Percentiles rank a stretch among this genome's conserved stretches.
phyloP scores from a whole-genome alignment of 140 eudicot species.

The Erigeron philadelphicus region DNA sequence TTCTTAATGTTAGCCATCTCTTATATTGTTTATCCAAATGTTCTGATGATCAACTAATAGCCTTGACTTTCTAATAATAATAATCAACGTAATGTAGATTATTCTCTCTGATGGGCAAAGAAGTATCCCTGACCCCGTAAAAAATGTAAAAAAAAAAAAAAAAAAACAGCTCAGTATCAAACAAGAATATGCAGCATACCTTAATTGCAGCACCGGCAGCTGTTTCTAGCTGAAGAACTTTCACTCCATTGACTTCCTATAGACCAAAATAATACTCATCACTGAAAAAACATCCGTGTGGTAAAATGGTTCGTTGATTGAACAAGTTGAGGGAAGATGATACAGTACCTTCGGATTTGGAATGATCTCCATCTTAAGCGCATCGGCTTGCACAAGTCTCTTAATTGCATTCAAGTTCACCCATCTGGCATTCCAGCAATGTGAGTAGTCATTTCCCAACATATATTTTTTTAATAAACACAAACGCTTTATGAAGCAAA shows the following conservation, averaged over 20 bases:
- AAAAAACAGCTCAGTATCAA: not conserved
- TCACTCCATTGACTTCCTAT: conserved; percentile 81
- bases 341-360: conserved; percentile 84
- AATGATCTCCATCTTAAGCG: conserved; percentile 93
- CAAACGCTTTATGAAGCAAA: conserved; percentile 10
- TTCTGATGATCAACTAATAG: no score
- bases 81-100: no score
- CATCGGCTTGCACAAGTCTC: conserved; percentile 80
- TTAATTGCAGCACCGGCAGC: conserved; percentile 99
- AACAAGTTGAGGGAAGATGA: conserved; percentile 10
- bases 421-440: conserved; percentile 54
- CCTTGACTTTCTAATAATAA: no score
- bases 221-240: conserved; percentile 97
- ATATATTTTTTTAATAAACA: not conserved
- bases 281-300: not conserved
- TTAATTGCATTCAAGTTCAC: conserved; percentile 79
- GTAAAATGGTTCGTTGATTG: not conserved
- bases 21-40: no score
- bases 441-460: conserved; percentile 25
- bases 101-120: no score
- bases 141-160: no score
- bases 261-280: conserved; percentile 9
- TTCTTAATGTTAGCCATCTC: no score
- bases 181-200: conserved; percentile 40
- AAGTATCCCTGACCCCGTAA: no score